Evolutionary conservation across 2,329 filamentous ascomycete genomes (phyloP).

Genomic region (Colletotrichum agaves): DNA sequence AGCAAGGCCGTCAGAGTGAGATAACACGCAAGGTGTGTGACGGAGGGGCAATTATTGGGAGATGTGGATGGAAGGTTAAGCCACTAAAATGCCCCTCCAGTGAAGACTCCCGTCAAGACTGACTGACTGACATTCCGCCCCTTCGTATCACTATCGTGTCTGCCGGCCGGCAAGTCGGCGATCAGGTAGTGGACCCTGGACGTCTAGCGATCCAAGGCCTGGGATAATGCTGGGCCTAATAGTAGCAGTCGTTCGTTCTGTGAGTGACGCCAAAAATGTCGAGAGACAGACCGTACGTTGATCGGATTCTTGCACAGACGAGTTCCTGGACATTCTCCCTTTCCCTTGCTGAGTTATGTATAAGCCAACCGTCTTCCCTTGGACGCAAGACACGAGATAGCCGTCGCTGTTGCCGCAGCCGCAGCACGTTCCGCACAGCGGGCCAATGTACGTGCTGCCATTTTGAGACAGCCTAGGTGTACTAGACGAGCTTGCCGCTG

Average conservation of each 20-base stretch:
- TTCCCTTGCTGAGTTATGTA: background rate
- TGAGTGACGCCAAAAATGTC: background rate
- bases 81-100: background rate
- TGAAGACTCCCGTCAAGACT: no score
- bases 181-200: background rate
- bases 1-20: background rate
- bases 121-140: background rate
- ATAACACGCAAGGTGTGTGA: constrained; percentile 2
- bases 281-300: background rate
- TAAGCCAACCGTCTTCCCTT: background rate
- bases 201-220: background rate
- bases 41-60: background rate
- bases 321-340: background rate
- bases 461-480: background rate
- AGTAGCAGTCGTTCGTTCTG: background rate
- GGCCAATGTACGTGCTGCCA: constrained; percentile 11
- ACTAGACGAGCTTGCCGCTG: background rate
- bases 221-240: background rate
- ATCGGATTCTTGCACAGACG: background rate
- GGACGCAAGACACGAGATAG: background rate
- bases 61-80: background rate
- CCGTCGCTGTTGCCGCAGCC: background rate
- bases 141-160: constrained; percentile 15
- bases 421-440: constrained; percentile 15
- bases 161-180: constrained; percentile 24